phyloP scores from a whole-genome alignment of 306 rosid species.

The Astragalus glycyphyllos region DNA sequence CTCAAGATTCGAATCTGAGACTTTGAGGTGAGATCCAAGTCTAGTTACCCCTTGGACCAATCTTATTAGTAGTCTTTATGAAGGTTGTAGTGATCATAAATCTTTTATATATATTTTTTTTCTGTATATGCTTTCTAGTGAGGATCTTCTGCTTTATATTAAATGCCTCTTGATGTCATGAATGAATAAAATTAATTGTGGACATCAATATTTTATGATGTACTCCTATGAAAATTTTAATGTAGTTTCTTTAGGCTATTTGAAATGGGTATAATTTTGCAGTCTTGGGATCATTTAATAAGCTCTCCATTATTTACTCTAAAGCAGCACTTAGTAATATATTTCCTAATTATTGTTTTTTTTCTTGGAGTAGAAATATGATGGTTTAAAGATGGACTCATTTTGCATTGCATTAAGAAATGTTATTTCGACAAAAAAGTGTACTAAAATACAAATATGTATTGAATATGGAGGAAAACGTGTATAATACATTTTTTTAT shows the following conservation, averaged over 20 bases:
- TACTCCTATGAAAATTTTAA: slow-evolving; percentile 4
- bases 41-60: too few species aligned
- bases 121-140: slow-evolving; percentile 7
- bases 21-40: too few species aligned
- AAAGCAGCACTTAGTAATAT: slow-evolving; percentile 28
- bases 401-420: too few species aligned
- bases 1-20: too few species aligned
- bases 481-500: too few species aligned
- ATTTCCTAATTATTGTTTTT: slow-evolving; percentile 36
- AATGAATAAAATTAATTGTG: slow-evolving; percentile 22
- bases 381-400: too few species aligned
- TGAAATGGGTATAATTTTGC: slow-evolving; percentile 28
- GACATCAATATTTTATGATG: slow-evolving; percentile 10
- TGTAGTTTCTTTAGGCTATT: slow-evolving; percentile 21
- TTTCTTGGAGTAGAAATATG: neutral
- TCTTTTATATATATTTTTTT: slow-evolving; percentile 12
- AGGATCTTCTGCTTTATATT: slow-evolving; percentile 16
- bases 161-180: slow-evolving; percentile 26
- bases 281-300: slow-evolving; percentile 32
- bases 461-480: too few species aligned
- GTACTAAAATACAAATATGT: too few species aligned
- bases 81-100: slow-evolving; percentile 13
- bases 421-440: too few species aligned
- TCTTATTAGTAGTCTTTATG: too few species aligned
- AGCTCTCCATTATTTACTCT: slow-evolving; percentile 30